Base-by-base conservation (phyloP, 2,329 filamentous ascomycete species). In the Basipetospora chlamydospora region DNA sequence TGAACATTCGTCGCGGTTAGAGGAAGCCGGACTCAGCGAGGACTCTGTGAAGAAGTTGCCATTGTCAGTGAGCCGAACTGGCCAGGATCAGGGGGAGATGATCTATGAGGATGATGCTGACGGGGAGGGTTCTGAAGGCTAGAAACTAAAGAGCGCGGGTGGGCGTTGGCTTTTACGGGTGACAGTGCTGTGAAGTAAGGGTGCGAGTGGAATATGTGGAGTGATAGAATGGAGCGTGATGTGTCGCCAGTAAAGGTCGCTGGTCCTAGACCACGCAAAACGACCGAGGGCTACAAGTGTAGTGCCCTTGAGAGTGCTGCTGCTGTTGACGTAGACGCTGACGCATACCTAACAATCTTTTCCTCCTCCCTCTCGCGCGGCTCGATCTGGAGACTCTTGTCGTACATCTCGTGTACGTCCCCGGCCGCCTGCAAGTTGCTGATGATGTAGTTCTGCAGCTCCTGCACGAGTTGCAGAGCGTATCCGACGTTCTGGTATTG, bases 401-500 rank as follows among this genome's bases (percentile, higher is more conserved):
- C 87, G 64, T 96, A 98, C 90, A 96, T 96, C 66, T 96, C 88
- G 57, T 96, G 87, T 44, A 98, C 90, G 56, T 96, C 88, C 36
- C 86, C 83, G 4, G 90, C 88, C 21, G 80, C 80, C 61, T 92
- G 81, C 82, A 96, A 93, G 56, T 96, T 95, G 56, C 78, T 87
- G 47, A 95, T 62, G 46, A 98, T 94, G 59, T 96, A 98, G 47
- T 96, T 87, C 55, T 96, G 88, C 46, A 98, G 66, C 59, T 96
- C 90, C 2, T 78, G 73, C 12, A 98, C 88, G 0, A 86, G 73
- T 52, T 92, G 83, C 36, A 98, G 65, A 6, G 82, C 79, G 55
- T 96, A 98, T n/a, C 86, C 86, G 42, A 93, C 85, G 49, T 94
- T 95, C 57, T 98, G 90, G 55, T 95, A 98, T 55, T 96, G 88